Base-by-base conservation (phyloP, 2,329 filamentous ascomycete species). In the Colletotrichum sansevieriae region DNA sequence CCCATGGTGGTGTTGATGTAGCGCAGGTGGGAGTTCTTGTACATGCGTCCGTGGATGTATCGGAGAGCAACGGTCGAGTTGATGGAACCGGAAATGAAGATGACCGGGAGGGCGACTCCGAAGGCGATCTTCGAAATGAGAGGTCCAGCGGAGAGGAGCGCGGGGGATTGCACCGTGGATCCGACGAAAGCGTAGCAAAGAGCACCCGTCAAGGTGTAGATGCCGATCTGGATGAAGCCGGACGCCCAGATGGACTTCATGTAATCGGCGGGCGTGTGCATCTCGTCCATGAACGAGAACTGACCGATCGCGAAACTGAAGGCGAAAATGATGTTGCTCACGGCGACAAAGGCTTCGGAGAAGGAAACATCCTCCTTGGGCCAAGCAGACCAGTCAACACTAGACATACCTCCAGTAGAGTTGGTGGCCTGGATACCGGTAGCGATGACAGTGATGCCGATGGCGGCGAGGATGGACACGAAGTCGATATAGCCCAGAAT, bases 51-150 rank as follows among this genome's bases (percentile, higher is more conserved):
- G 73, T 84, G 82, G 65, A 85, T 76, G 63, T 84, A 85, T 22
- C 83, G 81, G 3, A 76, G 78, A 33, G 82, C 78, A 12, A 84
- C 82, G 1, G 81, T 83, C 33, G 82, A 83, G 78, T 92, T 90
- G 75, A 93, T 91, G 12, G 91, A 90, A 58, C 91, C 91, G 0
- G 91, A 91, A 71, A 94, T 89, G 73, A 93, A 85, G 75, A 94
- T 93, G 59, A 91, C 92, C 5, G 91, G 91, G 5, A 91, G 81
- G 0, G 90, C 91, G 71, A 93, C 78, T 35, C 90, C 91, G 74
- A 91, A 94, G 3, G 90, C 90, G 8, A 93, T 79, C 74, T 92
- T 92, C 43, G 87, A 86, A 25, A 92, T 78, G 0, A 85, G 73
- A 1, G 80, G 78, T 2, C 87, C 85, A 9, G 91, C 88, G 0